Evolutionary conservation across 352 stramenopile species (phyloP).

Genomic region (Phytophthora kernoviae): DNA sequence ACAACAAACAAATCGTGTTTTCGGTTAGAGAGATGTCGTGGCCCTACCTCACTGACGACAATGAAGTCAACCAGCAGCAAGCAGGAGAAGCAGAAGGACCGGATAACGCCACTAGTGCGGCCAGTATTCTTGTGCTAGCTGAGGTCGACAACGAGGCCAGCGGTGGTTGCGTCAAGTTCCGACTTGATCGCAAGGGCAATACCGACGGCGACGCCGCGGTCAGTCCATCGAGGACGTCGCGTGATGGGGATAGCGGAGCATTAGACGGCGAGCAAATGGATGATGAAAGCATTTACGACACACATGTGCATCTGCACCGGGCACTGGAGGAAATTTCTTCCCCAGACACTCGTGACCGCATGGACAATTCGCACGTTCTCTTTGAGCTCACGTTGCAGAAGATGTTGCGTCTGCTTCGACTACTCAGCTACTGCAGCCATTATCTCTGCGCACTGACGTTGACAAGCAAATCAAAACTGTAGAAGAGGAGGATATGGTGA

Average conservation of each 20-base stretch:
- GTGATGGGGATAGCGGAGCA: conserved; percentile 13
- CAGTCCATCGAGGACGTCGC: neutral
- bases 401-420: conserved; percentile 63
- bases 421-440: conserved; percentile 76
- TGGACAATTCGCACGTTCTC: conserved; percentile 83
- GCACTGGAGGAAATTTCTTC: conserved; percentile 69
- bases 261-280: conserved; percentile 12
- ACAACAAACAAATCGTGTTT: conserved; percentile 71
- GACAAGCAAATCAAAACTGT: conserved; percentile 7
- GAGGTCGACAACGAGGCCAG: conserved; percentile 68
- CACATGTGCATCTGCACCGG: conserved; percentile 68
- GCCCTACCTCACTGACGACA: conserved; percentile 59
- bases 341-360: conserved; percentile 69
- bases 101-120: conserved; percentile 39
- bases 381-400: conserved; percentile 81
- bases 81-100: conserved; percentile 22
- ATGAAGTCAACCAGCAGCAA: conserved; percentile 22
- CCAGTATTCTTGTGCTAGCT: conserved; percentile 65
- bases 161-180: conserved; percentile 73
- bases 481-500: conserved; percentile 9
- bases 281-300: conserved; percentile 60
- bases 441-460: conserved; percentile 1
- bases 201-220: conserved; percentile 7
- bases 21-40: conserved; percentile 76
- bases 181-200: conserved; percentile 50